Base-by-base conservation (phyloP, 2,329 filamentous ascomycete genomes). In the Xylaria sp. region DNA sequence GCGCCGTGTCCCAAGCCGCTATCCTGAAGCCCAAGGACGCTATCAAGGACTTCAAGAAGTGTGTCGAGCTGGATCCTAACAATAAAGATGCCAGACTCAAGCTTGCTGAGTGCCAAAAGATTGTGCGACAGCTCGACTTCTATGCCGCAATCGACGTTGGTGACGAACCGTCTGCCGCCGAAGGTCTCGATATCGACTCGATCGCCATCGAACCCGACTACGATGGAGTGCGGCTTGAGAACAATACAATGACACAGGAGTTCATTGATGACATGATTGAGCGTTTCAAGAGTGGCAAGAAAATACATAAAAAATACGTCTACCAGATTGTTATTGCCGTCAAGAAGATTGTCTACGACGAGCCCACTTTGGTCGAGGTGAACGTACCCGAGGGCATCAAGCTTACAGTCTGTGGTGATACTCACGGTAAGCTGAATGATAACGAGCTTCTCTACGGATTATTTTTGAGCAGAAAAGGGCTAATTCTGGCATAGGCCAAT, bases 211-310 rank as follows among this genome's bases (percentile, higher is more conserved):
- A 97, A 63, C 78, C 86, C 19, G 82, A 82, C 58, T 99, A 99
- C 70, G 94, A 99, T 70, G 94, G 94, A 62, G 88, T 86, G 19
- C 82, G 81, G 59, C 78, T 99, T 56, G 88, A 83, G 46, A 83
- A 88, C 46, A 83, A 88, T 55, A 82, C 89, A 73, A 99, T 99
- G 92, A 97, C 93, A 1, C 85, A 93, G 67, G 93, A 97, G 69
- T 99, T 99, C 71, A 90, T 99, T 69, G 90, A 95, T 69, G 93
- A 99, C 77, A 97, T 97, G 93, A 93, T 91, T 59, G 84, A 94
- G 74, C 82, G 94, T 37, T 99, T 99, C 83, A 96, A 95, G 83
- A 88, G 84, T 54, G 94, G 94, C 72, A 97, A 99, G 83, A 93
- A 91, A 76, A 83, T 99, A 59, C 91, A 94, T 75, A 88, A 86